Conservation (phyloP, 1,139 yeast species). For the Taiozyma sp. region DNA sequence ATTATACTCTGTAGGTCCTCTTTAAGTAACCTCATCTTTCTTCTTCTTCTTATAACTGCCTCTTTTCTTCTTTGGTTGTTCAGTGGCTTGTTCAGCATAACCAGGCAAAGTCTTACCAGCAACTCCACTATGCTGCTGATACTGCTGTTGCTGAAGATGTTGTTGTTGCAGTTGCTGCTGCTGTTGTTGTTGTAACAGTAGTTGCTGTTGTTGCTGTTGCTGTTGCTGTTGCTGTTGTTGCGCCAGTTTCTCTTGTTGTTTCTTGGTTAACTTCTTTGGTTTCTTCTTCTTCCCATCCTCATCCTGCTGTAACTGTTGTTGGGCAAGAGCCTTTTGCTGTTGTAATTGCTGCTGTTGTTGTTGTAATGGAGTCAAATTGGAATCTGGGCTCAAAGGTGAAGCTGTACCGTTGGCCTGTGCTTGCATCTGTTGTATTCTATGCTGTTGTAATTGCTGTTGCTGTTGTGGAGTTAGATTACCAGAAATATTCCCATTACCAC, state of each 20-base stretch:
- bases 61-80: conserved; percentile 25
- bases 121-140: conserved; percentile 5
- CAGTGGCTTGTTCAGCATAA: conserved; percentile 7
- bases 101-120: conserved; percentile 24
- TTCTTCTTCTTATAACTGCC: conserved; percentile 27
- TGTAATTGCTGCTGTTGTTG: conserved; percentile 17
- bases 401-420: conserved; percentile 4
- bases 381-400: background rate
- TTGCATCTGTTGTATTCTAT: conserved; percentile 14
- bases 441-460: conserved; percentile 19
- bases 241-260: conserved; percentile 6
- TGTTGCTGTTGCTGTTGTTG: conserved; percentile 14
- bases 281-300: conserved; percentile 16
- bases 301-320: conserved; percentile 19
- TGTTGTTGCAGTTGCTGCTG: conserved; percentile 9
- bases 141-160: background rate
- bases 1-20: background rate
- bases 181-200: conserved; percentile 10
- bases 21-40: conserved; percentile 9
- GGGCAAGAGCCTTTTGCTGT: conserved; percentile 19
- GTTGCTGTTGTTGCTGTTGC: conserved; percentile 5
- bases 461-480: conserved; percentile 13
- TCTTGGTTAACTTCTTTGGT: conserved; percentile 15
- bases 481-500: conserved; percentile 4
- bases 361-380: conserved; percentile 10